Conservation (phyloP, 805 yeast genomes). For the Millerozyma miso region DNA sequence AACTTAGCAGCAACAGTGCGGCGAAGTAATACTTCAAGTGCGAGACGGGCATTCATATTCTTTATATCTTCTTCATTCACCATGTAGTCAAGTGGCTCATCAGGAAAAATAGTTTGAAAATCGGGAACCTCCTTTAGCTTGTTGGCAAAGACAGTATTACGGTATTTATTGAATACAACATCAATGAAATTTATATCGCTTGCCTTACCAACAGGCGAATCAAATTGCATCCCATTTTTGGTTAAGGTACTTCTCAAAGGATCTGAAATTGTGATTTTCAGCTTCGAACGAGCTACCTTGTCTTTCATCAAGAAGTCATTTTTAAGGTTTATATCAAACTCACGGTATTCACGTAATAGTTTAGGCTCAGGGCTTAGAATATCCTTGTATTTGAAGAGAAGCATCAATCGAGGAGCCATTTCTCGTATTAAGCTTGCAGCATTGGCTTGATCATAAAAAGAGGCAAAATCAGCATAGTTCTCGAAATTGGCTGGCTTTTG, state of each 20-base stretch:
- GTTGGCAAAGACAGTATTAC: conserved; percentile 20
- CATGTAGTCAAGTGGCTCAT: conserved; percentile 19
- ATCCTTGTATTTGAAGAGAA: conserved; percentile 18
- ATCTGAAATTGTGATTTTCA: conserved; percentile 7
- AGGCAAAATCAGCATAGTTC: conserved; percentile 15
- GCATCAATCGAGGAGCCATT: conserved; percentile 26
- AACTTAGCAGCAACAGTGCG: conserved; percentile 41
- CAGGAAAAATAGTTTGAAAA: conserved; percentile 26
- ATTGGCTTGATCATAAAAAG: conserved; percentile 16
- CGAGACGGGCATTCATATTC: conserved; percentile 24
- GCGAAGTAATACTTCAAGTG: conserved; percentile 36
- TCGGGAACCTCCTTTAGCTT: conserved; percentile 19
- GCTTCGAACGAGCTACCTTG: background rate
- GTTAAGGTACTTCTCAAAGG: conserved; percentile 14
- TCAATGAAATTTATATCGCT: conserved; percentile 11
- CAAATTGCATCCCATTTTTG: conserved; percentile 8
- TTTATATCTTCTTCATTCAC: conserved; percentile 22
- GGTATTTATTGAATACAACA: conserved; percentile 25
- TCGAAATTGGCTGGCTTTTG: conserved; percentile 17
- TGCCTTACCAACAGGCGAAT: conserved; percentile 4
- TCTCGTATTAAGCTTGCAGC: conserved; percentile 21
- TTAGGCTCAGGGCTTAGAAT: conserved; percentile 13
- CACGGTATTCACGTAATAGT: conserved; percentile 3
- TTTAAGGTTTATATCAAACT: conserved; percentile 7
- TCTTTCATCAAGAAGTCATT: conserved; percentile 7